These are phyloP conservation scores for Gynochthodes officinalis DNA, from an alignment of 257 asterid species.

Conservation along the genomic window DNA sequence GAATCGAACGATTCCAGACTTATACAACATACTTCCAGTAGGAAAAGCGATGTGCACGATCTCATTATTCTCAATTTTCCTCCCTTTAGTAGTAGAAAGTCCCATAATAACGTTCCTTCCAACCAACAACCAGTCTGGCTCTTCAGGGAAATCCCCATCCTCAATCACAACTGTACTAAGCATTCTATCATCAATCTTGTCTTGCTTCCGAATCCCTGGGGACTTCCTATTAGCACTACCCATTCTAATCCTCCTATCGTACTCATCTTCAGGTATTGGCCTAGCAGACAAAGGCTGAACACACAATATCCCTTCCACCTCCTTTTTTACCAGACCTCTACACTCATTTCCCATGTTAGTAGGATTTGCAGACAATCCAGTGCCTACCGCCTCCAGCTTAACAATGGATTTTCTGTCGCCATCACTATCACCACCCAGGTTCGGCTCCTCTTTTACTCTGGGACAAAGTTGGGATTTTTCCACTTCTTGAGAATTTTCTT, in stretches of 20 bases:
- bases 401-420: constrained; percentile 1
- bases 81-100: constrained; percentile 74
- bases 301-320: constrained; percentile 28
- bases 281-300: constrained; percentile 49
- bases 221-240: constrained; percentile 8
- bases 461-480: background rate
- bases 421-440: background rate
- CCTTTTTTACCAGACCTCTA: constrained; percentile 24
- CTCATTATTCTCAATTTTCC: constrained; percentile 77
- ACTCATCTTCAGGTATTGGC: constrained; percentile 39
- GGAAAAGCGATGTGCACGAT: constrained; percentile 79
- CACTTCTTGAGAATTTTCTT: constrained; percentile 3
- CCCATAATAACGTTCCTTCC: constrained; percentile 69
- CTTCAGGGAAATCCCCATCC: constrained; percentile 75
- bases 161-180: constrained; percentile 58
- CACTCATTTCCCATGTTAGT: background rate
- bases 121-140: constrained; percentile 74
- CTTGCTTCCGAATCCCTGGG: constrained; percentile 11
- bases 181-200: constrained; percentile 25
- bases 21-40: constrained; percentile 15
- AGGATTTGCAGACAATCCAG: background rate
- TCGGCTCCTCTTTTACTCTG: constrained; percentile 32
- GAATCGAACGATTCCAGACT: constrained; percentile 66
- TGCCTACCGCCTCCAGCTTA: background rate
- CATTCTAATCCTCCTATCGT: constrained; percentile 18